Evolutionary conservation across 78 protist genomes (phyloP), one percentile per base, ranked within the genome.

Genomic region (Chrysochromulina tobinii): DNA sequence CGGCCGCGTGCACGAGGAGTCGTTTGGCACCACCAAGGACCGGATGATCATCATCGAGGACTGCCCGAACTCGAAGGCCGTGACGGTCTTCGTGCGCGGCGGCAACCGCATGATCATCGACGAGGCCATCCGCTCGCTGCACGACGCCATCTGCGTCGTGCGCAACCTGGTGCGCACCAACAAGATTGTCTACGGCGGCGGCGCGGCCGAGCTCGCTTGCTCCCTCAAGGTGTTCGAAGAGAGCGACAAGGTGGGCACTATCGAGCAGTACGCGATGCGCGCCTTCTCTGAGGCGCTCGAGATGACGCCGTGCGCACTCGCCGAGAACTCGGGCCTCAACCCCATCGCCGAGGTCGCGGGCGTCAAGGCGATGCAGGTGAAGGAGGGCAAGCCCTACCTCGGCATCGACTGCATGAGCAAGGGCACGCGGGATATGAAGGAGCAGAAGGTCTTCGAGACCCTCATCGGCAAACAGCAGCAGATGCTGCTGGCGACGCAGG

Each of bases 241-340:
- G n/a, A 99, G 99, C 1, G 25, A 51, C 59, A 4, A 18, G 53
- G n/a, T 51, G 1, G 87, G 87, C 23, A 54, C 87, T 50, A 83
- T 97, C 51, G 99, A 98, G 94, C 99, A 98, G 94, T 98, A 97
- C 88, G 99, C 99, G 51, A 95, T 98, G 81, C 96, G 99, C 48
- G 98, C 99, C 21, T 99, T 98, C 87, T 98, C 99, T 1, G 99
- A 98, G 21, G 99, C 99, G 17, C 96, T 99, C 20, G 99, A 99
- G 81, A 92, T 96, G 61, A 94, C 98, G 61, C 99, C 99, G 23
- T 38, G 97, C 27, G 98, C 99, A 55, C 96, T 99, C 3, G 99
- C 99, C n/a, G 99, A 96, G 91, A 99, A 99, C 97, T 89, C 97
- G 38, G 99, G 99, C 68, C 87, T 79, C 54, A 21, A 79, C 54